Conservation (phyloP, 129 eudicot genomes). For the Escallonia rubra region DNA sequence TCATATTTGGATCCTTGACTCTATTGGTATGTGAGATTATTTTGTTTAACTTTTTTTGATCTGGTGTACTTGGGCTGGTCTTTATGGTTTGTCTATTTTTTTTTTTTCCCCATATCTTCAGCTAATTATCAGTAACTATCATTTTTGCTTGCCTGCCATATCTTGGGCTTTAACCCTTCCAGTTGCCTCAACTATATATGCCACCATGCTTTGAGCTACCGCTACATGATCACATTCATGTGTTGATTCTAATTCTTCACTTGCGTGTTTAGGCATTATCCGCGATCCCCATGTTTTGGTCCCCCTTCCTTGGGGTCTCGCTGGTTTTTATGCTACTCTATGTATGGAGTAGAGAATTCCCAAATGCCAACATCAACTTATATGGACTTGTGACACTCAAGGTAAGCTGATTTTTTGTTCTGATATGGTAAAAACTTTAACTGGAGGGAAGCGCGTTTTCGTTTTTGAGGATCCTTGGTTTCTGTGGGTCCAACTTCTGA, state of each 20-base stretch:
- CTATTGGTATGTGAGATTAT: conserved; percentile 50
- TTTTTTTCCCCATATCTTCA: too few species aligned
- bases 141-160: neutral
- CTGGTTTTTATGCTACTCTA: conserved; percentile 95
- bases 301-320: conserved; percentile 65
- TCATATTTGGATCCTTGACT: conserved; percentile 65
- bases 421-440: neutral
- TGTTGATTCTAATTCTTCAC: neutral
- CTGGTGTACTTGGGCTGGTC: too few species aligned
- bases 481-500: neutral
- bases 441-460: too few species aligned
- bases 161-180: neutral
- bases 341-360: conserved; percentile 88
- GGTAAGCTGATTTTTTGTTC: conserved; percentile 32
- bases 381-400: conserved; percentile 77
- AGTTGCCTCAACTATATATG: neutral
- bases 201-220: neutral
- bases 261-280: conserved; percentile 52
- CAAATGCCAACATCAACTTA: conserved; percentile 62
- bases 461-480: neutral
- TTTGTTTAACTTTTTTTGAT: neutral
- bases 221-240: neutral
- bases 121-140: too few species aligned
- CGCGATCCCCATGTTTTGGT: conserved; percentile 46
- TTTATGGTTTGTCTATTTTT: too few species aligned